Base-by-base conservation (phyloP, 192 early-diverging fungal species). In the Backusella tuberculispora region DNA sequence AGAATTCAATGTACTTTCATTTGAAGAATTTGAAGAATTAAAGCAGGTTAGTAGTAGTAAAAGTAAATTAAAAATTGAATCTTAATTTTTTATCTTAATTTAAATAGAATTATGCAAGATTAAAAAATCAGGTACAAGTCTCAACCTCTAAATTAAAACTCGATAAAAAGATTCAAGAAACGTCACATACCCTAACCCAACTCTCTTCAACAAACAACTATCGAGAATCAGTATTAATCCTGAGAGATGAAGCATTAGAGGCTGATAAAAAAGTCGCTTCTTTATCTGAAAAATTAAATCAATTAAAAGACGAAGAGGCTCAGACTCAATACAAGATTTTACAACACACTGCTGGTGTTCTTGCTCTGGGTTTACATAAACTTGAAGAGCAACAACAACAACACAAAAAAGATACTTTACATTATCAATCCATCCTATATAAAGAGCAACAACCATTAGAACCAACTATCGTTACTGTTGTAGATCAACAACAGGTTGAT, bases 101-200 rank as follows among this genome's bases (percentile, higher is more conserved):
- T 63, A 69, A 19, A 24, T 64, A 90, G 87, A 84, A 88, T 68
- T 82, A 90, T 64, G 75, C 83, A 46, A 76, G 78, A 15, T 76
- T 90, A 63, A 87, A 71, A 50, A 80, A 80, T 1, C 80, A 83
- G 38, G 83, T 88, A n/a, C 53, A 76, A 29, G 81, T 78, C 19
- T 74, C 87, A 10, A 81, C 83, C 1, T 79, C 82, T 2, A 84
- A 84, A 37, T 72, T 90, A 14, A 74, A 82, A 41, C 50, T 90
- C 8, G 89, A 90, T 73, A 84, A 82, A 37, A 90, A 89, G 71
- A 90, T 90, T 53, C 73, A 85, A 19, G 86, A 88, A 71, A 88
- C 87, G 9, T 86, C 89, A 26, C 83, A 81, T 38, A 88, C 89
- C 2, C 70, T 90, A 17, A 73, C 84, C 7, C 80, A 81, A 63